Evolutionary conservation across 2,329 filamentous ascomycete species (phyloP), one percentile per base, ranked within the genome.

Genomic region (Ploettnerulaceae sp.): DNA sequence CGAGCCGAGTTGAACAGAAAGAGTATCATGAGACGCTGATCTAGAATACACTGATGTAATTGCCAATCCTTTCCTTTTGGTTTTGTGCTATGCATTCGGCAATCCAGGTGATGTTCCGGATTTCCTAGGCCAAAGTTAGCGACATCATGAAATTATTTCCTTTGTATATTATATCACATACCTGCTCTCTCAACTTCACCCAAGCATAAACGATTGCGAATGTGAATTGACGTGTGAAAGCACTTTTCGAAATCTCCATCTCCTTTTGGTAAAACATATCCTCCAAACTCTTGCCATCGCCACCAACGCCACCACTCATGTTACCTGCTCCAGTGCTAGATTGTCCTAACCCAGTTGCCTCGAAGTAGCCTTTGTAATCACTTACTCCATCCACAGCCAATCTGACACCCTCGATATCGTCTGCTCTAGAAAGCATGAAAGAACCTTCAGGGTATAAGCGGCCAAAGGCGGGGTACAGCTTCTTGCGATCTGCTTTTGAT

Each of bases 251-350:
- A 54, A 97, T 85, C 67, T 98, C 90, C 93, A 97, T 97, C 71
- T 98, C 93, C 72, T 95, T 97, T 68, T 96, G 89, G 67, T 98
- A 98, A 71, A 98, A 98, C 73, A 98, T 76, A 64, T 98, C 93
- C 66, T 98, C 93, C 60, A 98, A 69, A 61, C 90, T 96, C 71
- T 87, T 89, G 38, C 87, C 85, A 57, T 95, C 89, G 12, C 80
- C 75, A 20, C 84, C 82, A n/a, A 79, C 74, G 26, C 89, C 89
- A 50, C 87, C 85, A 18, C 81, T 80, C 85, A 90, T 89, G 68
- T 94, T 95, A 35, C 89, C 88, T 22, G 89, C 78, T 4, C 80
- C 77, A 25, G 74, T 81, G 28, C 86, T 82, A 25, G 83, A 81
- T 35, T 90, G 78, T 29, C 85, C 89, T 59, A 86, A 70, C 25